A percentile compares a stretch with the other conserved stretches of the same genome.
These are phyloP conservation scores for Ustilago loliicola DNA, from an alignment of 1,284 basidiomycete species.

Conservation along the genomic window DNA sequence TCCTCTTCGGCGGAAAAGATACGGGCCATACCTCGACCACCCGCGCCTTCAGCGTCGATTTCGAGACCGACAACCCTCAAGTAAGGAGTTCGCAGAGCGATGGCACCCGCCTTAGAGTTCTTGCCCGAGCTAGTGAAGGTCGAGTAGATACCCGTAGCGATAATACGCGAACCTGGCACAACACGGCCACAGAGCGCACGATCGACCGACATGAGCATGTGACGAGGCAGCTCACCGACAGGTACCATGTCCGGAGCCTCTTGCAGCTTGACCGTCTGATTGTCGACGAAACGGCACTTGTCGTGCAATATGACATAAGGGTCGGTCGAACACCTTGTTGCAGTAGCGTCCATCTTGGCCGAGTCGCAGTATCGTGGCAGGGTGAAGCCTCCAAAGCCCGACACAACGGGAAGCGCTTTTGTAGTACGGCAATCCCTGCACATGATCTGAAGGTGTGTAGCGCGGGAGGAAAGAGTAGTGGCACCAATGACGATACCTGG, in stretches of 20 bases:
- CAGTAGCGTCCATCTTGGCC: constrained; percentile 70
- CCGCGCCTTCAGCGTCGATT: constrained; percentile 77
- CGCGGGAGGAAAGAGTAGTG: constrained; percentile 90
- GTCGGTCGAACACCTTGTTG: constrained; percentile 93
- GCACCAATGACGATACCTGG: constrained; percentile 99
- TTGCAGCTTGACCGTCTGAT: constrained; percentile 96
- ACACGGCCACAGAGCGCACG: constrained; percentile 68
- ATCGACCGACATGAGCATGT: constrained; percentile 93
- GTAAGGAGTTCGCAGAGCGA: constrained; percentile 92
- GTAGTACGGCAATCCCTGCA: constrained; percentile 89
- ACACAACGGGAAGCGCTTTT: constrained; percentile 78
- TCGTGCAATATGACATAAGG: constrained; percentile 97
- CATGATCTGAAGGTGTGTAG: constrained; percentile 90
- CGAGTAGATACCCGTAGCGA: constrained; percentile 96
- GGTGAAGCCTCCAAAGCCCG: constrained; percentile 84
- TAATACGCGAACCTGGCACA: constrained; percentile 91
- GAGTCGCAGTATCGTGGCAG: constrained; percentile 67
- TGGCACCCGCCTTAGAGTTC: constrained; percentile 71
- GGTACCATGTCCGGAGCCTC: constrained; percentile 99
- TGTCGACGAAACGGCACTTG: constrained; percentile 93
- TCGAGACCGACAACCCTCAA: constrained; percentile 93
- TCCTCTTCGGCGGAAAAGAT: constrained; percentile 95
- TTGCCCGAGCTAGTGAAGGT: constrained; percentile 84
- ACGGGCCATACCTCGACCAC: constrained; percentile 76
- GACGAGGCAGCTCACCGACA: constrained; percentile 95